phyloP scores from a whole-genome alignment of 2,329 filamentous ascomycete species.

The Pseudocercospora crystallina region DNA sequence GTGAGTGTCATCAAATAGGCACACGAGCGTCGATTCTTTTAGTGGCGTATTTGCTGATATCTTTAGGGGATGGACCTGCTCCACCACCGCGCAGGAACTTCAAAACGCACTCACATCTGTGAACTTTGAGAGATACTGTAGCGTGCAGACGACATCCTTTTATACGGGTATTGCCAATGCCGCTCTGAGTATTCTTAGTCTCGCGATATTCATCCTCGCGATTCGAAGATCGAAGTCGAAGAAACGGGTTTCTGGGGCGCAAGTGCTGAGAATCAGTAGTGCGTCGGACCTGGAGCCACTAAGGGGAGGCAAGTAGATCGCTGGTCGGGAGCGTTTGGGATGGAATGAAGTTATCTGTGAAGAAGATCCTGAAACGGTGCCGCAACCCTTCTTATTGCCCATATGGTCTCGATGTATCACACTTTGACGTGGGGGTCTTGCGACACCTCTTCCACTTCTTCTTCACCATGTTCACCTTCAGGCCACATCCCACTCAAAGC shows the following conservation, averaged over 20 bases:
- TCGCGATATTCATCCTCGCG: constrained; percentile 34
- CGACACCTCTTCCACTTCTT: too few species aligned
- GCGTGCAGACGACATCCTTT: constrained; percentile 38
- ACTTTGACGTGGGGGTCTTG: too few species aligned
- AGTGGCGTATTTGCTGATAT: too few species aligned
- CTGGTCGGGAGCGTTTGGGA: too few species aligned
- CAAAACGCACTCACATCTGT: constrained; percentile 41
- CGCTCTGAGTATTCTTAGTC: constrained; percentile 31
- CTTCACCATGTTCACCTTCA: too few species aligned
- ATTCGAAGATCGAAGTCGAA: constrained; percentile 28
- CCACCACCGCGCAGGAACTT: constrained; percentile 34
- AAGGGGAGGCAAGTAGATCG: neutral
- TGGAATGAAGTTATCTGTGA: too few species aligned
- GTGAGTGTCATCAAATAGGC: too few species aligned
- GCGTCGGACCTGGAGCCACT: constrained; percentile 7
- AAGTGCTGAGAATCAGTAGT: neutral
- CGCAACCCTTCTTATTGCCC: too few species aligned
- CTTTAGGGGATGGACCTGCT: constrained; percentile 41
- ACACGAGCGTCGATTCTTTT: too few species aligned
- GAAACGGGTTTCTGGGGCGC: constrained; percentile 26
- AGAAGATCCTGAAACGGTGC: neutral
- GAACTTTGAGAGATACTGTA: constrained; percentile 39
- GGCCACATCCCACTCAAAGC: neutral
- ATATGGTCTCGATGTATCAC: too few species aligned
- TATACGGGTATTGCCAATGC: constrained; percentile 39